Evolutionary conservation across 1,284 basidiomycete genomes (phyloP), one percentile per base, ranked within the genome.

Genomic region (Tilletia indica): DNA sequence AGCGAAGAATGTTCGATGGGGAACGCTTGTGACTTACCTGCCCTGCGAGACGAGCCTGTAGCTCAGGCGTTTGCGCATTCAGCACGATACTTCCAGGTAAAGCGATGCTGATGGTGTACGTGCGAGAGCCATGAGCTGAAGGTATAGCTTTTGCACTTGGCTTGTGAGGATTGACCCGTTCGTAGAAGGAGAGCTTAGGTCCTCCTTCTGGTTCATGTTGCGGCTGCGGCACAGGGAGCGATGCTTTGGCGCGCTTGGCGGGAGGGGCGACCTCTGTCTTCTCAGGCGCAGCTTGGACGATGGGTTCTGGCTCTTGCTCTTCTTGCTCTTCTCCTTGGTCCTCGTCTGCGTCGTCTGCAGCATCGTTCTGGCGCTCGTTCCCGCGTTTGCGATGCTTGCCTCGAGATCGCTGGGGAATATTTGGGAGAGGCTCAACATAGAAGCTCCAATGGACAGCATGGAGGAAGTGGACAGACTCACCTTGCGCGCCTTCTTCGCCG

Each of bases 51-150:
- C 80, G 71, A 19, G 75, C 75, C 25, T 81, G 78, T n/a, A 84
- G 73, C 49, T 84, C 83, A 4, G 77, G 77, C 12, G 80, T 80
- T 49, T 84, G 83, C 2, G 83, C 83, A 71, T 84, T 84, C 67
- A 77, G 73, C 0, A 84, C 76, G 63, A 84, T 83, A 21, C 74
- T 77, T 0, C 82, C 81, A 3, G 83, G 83, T 9, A 84, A 73
- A 3, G 83, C 83, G 21, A 84, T 74, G 11, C 76, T 77, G 36
- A 83, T 61, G 21, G 83, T 84, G 36, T 78, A 80, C 16, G 71
- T 67, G 19, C 78, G 75, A 0, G 71, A 71, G 0, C 69, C 66
- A 4, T 69, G 34, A 4, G 71, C 63, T 4, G 74, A 49, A 9
- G 73, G 70, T 31, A 73, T 71, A 16, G 73, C 70, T 39, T 75